Conservation (phyloP, 352 stramenopile genomes). For the Pythium scleroteichum region DNA sequence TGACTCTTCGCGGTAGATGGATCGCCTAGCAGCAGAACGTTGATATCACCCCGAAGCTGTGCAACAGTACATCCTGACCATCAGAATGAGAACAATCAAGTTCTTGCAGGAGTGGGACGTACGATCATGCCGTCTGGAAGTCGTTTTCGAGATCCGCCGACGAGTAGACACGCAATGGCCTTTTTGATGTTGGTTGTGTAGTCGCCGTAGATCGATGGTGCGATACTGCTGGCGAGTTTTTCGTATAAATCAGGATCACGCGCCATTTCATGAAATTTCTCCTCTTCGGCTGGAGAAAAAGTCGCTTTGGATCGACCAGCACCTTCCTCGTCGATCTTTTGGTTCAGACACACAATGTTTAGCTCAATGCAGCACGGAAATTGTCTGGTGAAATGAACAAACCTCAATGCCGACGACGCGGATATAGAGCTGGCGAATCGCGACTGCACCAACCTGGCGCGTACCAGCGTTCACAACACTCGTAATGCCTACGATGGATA, state of each 20-base stretch:
- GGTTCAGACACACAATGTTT: background rate
- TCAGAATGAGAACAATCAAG: too few species aligned
- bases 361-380: background rate
- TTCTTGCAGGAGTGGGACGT: too few species aligned
- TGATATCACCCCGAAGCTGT: conserved; percentile 97
- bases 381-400: background rate
- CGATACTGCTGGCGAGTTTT: conserved; percentile 89
- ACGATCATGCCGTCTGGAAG: conserved; percentile 96
- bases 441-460: conserved; percentile 78
- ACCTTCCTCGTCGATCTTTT: conserved; percentile 88
- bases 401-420: conserved; percentile 95
- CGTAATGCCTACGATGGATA: conserved; percentile 95
- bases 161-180: conserved; percentile 94
- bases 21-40: conserved; percentile 97
- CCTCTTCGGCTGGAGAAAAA: conserved; percentile 97
- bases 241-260: conserved; percentile 92
- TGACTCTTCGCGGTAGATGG: conserved; percentile 98
- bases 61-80: too few species aligned
- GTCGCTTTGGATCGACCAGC: conserved; percentile 84
- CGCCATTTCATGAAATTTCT: conserved; percentile 95
- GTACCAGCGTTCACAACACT: conserved; percentile 89
- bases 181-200: conserved; percentile 99
- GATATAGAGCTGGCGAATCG: conserved; percentile 94
- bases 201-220: conserved; percentile 94
- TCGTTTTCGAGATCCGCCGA: conserved; percentile 92